Evolutionary conservation across 257 asterid species (phyloP), one percentile per base, ranked within the genome.

Genomic region (Gentiana straminea): DNA sequence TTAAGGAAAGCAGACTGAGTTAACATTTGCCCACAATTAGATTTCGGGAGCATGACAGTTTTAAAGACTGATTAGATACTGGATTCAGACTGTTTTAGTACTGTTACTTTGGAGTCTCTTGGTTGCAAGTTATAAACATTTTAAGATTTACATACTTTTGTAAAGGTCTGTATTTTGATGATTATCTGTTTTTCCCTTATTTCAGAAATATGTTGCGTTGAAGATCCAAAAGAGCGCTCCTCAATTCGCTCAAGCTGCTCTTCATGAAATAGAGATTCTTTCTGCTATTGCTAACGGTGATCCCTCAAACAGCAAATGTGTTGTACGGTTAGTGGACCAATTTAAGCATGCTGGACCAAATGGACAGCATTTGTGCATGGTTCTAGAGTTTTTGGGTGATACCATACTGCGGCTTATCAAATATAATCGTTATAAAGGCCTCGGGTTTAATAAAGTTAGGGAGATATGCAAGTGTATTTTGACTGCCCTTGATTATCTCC

Each of bases 341-440:
- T 92, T 88, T 62, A 92, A 81, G 80, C 99, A 92, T 58, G 35
- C 79, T 13, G 99, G 99, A 65, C 99, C 99, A 37, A 92, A 92
- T 57, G 97, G 99, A 55, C 99, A 92, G 75, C 99, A 92, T 70
- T 64, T 78, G 57, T 92, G 99, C 81, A 92, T 92, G 99, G 99
- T 78, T 57, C 80, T 92, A 68, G 95, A 92, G 67, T 92, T 88
- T 80, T 94, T 92, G 37, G 99, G 99, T 37, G 99, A 92, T 72
- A 92, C 84, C 76, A 76, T 92, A 62, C 79, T 92, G 63, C 82
- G 79, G 56, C 77, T 92, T 49, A 77, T 83, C 70, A 88, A 79
- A 77, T 80, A 80, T 69, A 83, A 81, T 71, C 86, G 80, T n/a
- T 84, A 88, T 70, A 86, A 82, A 71, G 94, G 97, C 54, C 93